Percentiles rank a stretch among this genome's conserved stretches.
These are phyloP conservation scores for Cytospora leucostoma DNA, from an alignment of 2,329 filamentous ascomycete species.

Conservation along the genomic window DNA sequence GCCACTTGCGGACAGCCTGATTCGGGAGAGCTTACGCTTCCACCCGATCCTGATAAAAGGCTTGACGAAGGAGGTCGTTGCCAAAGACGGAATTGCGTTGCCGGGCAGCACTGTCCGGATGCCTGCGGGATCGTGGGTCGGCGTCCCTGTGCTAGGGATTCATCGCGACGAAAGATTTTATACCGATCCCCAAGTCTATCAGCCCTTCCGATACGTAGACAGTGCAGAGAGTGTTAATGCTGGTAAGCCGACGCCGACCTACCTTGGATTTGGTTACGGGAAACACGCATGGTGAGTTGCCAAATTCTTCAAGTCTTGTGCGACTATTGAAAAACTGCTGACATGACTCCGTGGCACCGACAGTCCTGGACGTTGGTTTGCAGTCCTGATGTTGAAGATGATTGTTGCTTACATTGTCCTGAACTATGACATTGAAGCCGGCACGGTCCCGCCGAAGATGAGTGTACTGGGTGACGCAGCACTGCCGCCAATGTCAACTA, in stretches of 20 bases:
- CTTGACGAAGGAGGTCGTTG: slow-evolving; percentile 5
- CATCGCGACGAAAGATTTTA: slow-evolving; percentile 10
- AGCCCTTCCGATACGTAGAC: slow-evolving; percentile 1
- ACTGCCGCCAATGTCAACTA: slow-evolving; percentile 4
- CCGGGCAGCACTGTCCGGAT: not conserved
- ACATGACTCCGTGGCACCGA: not conserved
- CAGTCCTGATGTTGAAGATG: slow-evolving; percentile 8
- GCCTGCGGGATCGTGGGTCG: slow-evolving; percentile 8
- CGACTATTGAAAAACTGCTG: not conserved
- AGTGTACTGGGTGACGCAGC: slow-evolving; percentile 4
- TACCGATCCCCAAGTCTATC: not conserved
- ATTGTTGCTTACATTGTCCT: slow-evolving; percentile 7
- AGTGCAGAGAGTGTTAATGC: not conserved
- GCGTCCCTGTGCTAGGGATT: slow-evolving; percentile 4
- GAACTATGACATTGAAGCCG: slow-evolving; percentile 6
- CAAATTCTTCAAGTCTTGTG: not conserved
- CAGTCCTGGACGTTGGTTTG: slow-evolving; percentile 9
- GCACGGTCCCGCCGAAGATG: slow-evolving; percentile 1
- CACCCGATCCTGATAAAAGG: slow-evolving; percentile 6
- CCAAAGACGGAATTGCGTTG: not conserved
- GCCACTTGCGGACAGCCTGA: slow-evolving; percentile 5
- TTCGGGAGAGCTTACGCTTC: slow-evolving; percentile 8
- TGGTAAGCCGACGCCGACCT: slow-evolving; percentile 7
- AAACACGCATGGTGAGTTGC: slow-evolving; percentile 3
- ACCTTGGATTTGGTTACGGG: slow-evolving; percentile 6